Evolutionary conservation across 78 protist species (phyloP), one percentile per base, ranked within the genome.

Genomic region (Dictyostelium intermedium): DNA sequence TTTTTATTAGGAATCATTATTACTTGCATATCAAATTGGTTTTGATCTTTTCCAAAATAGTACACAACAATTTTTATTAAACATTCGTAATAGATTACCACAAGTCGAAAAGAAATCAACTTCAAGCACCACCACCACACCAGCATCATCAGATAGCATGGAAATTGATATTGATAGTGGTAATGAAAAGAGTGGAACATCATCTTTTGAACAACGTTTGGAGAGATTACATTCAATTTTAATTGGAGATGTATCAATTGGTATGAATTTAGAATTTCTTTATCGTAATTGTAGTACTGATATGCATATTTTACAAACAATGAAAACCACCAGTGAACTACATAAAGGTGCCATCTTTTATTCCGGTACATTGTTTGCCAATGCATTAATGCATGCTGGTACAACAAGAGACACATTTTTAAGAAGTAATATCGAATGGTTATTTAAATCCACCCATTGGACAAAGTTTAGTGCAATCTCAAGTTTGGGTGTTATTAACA

Each of bases 321-420:
- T 97, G 80, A 98, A 98, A 97, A 97, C 83, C 50, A 30, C 74
- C 11, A 27, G 63, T 8, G 95, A 91, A 74, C 23, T 77, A 30
- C 91, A 82, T 9, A 91, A 86, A 11, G 93, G 93, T 37, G 91
- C 96, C 8, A 86, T 98, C 32, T 53, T 87, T 27, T 97, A 98
- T 92, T 82, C 84, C 50, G 99, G 98, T 20, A 83, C 97, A 27
- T 92, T 99, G 47, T 63, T 96, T 47, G 96, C 99, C 37, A 96
- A 99, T 89, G 98, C 97, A 11, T 53, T 99, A 34, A 99, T 99
- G 99, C 91, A 96, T 79, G 92, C 98, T 14, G 99, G 99, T 69
- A 99, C 99, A 27, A 97, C 99, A 8, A 47, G 85, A 79, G 99
- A 99, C 87, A 27, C 50, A 32, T 99, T 99, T 91, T 80, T 99